Base-by-base conservation (phyloP, 1,139 yeast species). In the Blastobotrys arbuscula region DNA sequence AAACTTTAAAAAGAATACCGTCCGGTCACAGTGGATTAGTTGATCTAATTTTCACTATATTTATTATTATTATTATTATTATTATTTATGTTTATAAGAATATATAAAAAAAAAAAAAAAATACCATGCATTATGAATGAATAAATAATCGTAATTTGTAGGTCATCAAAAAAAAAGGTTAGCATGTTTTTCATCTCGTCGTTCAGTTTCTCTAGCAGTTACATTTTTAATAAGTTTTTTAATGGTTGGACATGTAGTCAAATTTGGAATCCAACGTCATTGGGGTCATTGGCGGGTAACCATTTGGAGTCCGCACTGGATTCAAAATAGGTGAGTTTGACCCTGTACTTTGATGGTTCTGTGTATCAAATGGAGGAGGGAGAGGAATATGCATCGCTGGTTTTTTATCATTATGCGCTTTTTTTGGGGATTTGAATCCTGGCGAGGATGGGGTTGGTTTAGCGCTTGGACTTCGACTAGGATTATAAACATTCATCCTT, bases 251-350 rank as follows among this genome's bases (percentile, higher is more conserved):
- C n/a, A n/a, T n/a, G n/a, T n/a, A n/a, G n/a, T n/a, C n/a, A n/a
- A n/a, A n/a, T n/a, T n/a, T 12, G 9, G 28, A 20, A 15, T 44
- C 49, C 28, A 46, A 38, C 8, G 41, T 42, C 49, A 46, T 46
- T n/a, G 49, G 49, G 7, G 49, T 46, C 38, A 46, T 37, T 6
- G 49, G 45, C 31, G 49, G 44, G 31, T 41, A 34, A 18, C 33
- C 49, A 7, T 30, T 30, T 7, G 49, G 49, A 7, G 49, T 46
- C 18, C 34, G 39, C 16, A 46, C 49, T 2, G 49, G 49, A 18
- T 40, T 23, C 8, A 46, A 45, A 13, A 13, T 13, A 3, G 49
- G 49, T 18, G 45, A 41, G 10, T 21, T 15, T 13, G 19, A 15
- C 7, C 23, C 34, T 3, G 18, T 16, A 12, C 9, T 9, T 15